A percentile compares a stretch with the other conserved stretches of the same genome.
These are phyloP conservation scores for Blastobotrys peoriensis DNA, from an alignment of 805 yeast genomes.

Conservation along the genomic window DNA sequence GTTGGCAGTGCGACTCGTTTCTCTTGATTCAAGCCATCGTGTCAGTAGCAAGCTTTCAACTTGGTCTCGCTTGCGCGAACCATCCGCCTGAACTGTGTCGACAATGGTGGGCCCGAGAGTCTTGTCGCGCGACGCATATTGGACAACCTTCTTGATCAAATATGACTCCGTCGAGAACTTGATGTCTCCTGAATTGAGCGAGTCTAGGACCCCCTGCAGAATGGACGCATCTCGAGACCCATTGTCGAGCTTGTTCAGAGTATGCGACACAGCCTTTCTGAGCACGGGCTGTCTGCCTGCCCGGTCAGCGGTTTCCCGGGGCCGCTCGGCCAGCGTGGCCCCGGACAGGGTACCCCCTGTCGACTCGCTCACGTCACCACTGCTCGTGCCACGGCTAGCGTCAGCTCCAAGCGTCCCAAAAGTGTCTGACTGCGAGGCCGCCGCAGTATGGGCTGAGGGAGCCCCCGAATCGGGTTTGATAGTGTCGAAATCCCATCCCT, in stretches of 20 bases:
- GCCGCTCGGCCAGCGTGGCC: background rate
- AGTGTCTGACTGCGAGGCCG: background rate
- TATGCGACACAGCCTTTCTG: constrained; percentile 9
- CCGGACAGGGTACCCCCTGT: background rate
- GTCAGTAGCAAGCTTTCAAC: constrained; percentile 42
- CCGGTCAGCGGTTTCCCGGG: background rate
- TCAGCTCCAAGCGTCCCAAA: background rate
- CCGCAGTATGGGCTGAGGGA: background rate
- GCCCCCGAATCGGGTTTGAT: constrained; percentile 21
- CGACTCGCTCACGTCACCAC: background rate
- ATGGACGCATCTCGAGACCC: constrained; percentile 2
- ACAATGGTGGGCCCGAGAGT: constrained; percentile 1
- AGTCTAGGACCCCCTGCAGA: background rate
- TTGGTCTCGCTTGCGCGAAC: constrained; percentile 17
- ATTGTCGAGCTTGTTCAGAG: constrained; percentile 10
- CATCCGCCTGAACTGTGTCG: background rate
- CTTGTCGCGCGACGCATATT: constrained; percentile 8
- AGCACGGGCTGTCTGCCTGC: background rate
- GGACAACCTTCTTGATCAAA: constrained; percentile 15
- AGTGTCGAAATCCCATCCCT: constrained; percentile 36
- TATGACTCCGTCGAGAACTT: constrained; percentile 13
- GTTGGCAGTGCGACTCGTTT: too few relatives aligned
- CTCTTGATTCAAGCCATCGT: constrained; percentile 51
- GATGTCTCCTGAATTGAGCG: background rate
- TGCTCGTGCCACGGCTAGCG: background rate